A percentile compares a stretch with the other conserved stretches of the same genome.
Conservation (phyloP, 2,329 filamentous ascomycete species). For the Zalaria sp. region DNA sequence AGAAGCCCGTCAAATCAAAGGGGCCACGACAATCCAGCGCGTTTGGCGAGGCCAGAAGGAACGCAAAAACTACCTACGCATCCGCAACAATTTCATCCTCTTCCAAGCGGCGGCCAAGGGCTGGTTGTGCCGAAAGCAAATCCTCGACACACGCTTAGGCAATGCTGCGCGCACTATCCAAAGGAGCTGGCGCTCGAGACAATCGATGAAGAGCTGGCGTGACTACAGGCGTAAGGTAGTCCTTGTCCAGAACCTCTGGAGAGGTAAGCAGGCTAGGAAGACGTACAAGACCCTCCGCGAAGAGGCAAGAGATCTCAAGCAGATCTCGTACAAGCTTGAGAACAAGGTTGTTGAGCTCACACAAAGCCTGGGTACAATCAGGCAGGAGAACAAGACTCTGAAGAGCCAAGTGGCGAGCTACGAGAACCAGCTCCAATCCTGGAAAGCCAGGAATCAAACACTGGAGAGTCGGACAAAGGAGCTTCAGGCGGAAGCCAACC, state of each 20-base stretch:
- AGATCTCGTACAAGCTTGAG: conserved; percentile 98
- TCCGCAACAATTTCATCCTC: conserved; percentile 71
- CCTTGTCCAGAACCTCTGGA: conserved; percentile 85
- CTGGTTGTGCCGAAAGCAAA: conserved; percentile 76
- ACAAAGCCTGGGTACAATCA: conserved; percentile 81
- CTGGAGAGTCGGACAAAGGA: conserved; percentile 86
- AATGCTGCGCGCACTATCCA: conserved; percentile 88
- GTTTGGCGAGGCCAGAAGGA: conserved; percentile 91
- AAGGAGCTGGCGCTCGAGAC: conserved; percentile 71
- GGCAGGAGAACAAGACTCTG: conserved; percentile 84
- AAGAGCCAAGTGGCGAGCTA: conserved; percentile 86
- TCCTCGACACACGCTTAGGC: conserved; percentile 84
- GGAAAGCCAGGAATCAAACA: conserved; percentile 82
- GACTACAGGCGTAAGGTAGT: conserved; percentile 81
- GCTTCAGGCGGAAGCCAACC: conserved; percentile 89
- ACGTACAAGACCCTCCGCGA: conserved; percentile 86
- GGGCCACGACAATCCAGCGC: conserved; percentile 86
- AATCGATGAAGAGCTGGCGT: conserved; percentile 67
- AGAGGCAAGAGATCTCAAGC: conserved; percentile 94
- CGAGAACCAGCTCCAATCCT: conserved; percentile 88
- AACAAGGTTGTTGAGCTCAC: conserved; percentile 99
- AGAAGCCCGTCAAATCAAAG: conserved; percentile 68
- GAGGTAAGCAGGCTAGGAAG: conserved; percentile 65
- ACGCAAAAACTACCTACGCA: conserved; percentile 61
- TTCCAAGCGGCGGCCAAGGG: conserved; percentile 88